Percentiles rank a stretch among this genome's conserved stretches.
phyloP scores from a whole-genome alignment of 139 green algal genomes.

The Chlamydomonas eustigma region DNA sequence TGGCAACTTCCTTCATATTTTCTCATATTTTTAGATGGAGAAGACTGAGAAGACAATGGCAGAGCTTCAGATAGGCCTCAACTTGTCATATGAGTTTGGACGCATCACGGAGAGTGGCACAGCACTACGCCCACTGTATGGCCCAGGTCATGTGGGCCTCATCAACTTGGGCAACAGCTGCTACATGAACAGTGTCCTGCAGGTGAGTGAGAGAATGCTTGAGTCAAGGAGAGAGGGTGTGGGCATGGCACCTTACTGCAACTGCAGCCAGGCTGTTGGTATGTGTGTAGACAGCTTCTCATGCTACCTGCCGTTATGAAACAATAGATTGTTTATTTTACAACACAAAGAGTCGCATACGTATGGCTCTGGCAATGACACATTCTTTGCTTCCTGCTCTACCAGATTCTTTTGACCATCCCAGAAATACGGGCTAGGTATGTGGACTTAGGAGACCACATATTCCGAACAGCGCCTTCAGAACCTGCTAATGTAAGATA shows the following conservation, averaged over 20 bases:
- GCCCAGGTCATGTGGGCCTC: slow-evolving; percentile 81
- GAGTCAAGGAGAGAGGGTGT: too few species aligned
- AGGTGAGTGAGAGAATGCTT: slow-evolving; percentile 48
- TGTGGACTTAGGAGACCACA: slow-evolving; percentile 15
- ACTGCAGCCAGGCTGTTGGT: not conserved
- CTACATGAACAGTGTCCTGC: slow-evolving; percentile 92
- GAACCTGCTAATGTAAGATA: slow-evolving; percentile 20
- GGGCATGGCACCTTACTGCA: not conserved
- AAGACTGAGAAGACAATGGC: slow-evolving; percentile 98
- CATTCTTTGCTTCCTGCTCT: too few species aligned
- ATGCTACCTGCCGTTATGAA: too few species aligned
- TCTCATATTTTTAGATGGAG: slow-evolving; percentile 63
- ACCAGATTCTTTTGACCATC: slow-evolving; percentile 74
- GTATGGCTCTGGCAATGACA: too few species aligned
- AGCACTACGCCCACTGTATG: slow-evolving; percentile 64
- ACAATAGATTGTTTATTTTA: too few species aligned
- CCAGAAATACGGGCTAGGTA: slow-evolving; percentile 70
- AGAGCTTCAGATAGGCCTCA: slow-evolving; percentile 85
- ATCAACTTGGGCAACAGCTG: slow-evolving; percentile 97
- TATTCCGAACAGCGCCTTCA: slow-evolving; percentile 55
- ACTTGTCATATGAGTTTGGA: slow-evolving; percentile 86
- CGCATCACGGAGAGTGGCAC: slow-evolving; percentile 85
- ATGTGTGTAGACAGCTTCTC: slow-evolving; percentile 2
- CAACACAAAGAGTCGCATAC: too few species aligned
- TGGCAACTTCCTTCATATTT: too few species aligned